Evolutionary conservation across 352 stramenopile species (phyloP).

Genomic region (Pythium folliculosum): DNA sequence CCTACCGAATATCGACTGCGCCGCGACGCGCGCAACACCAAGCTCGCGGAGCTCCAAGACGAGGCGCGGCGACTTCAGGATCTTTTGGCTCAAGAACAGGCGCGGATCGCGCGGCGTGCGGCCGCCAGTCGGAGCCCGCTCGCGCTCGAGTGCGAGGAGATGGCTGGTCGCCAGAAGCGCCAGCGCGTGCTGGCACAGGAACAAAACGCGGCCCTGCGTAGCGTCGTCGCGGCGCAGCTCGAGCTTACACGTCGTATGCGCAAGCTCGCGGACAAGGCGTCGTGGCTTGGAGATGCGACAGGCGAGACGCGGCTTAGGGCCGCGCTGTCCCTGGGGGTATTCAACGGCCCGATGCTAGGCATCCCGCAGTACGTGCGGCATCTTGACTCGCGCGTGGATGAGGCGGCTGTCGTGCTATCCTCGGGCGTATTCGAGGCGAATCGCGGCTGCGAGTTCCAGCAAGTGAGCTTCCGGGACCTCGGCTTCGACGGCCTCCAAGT

Average conservation of each 20-base stretch:
- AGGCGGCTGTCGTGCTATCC: not conserved
- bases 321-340: not conserved
- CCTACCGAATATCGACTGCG: constrained; percentile 3
- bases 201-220: not conserved
- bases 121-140: not conserved
- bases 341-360: not conserved
- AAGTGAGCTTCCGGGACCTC: constrained; percentile 10
- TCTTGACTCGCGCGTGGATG: constrained; percentile 2
- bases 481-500: constrained; percentile 12
- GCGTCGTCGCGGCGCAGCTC: not conserved
- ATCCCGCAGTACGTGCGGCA: constrained; percentile 7
- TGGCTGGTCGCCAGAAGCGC: constrained; percentile 2
- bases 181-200: constrained; percentile 2
- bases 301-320: too few species aligned
- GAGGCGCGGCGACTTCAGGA: not conserved
- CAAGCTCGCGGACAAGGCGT: constrained; percentile 1
- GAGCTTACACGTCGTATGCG: not conserved
- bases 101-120: not conserved
- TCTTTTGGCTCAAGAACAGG: not conserved
- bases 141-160: constrained; percentile 13
- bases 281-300: not conserved
- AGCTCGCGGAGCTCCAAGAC: not conserved
- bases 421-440: not conserved
- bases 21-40: not conserved
- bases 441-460: not conserved